Conservation (phyloP, 768 basidiomycete species). For the Pholiota microspora region DNA sequence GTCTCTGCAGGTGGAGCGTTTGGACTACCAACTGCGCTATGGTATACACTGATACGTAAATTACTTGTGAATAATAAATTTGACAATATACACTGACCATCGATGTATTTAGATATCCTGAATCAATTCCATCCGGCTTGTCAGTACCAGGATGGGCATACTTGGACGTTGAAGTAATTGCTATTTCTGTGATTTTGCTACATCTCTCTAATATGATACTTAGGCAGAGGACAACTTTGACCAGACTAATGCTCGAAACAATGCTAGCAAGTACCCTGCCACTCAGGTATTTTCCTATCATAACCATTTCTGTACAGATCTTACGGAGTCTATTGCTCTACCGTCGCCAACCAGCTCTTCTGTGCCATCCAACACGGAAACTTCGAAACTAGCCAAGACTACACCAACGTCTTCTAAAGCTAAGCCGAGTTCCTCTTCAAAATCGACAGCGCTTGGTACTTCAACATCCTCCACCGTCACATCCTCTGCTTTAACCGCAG, state of each 20-base stretch:
- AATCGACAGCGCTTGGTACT: neutral
- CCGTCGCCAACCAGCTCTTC: constrained; percentile 25
- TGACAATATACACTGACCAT: neutral
- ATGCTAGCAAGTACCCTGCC: constrained; percentile 31
- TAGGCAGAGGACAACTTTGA: constrained; percentile 40
- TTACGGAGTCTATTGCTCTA: constrained; percentile 43
- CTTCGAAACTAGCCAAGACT: constrained; percentile 1
- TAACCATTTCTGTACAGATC: constrained; percentile 22
- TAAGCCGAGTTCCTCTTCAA: neutral
- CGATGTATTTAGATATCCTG: constrained; percentile 38
- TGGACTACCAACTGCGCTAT: constrained; percentile 49
- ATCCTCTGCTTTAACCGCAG: constrained; percentile 9
- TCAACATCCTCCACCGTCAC: constrained; percentile 2
- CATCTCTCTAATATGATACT: no score
- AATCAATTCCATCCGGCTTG: constrained; percentile 44
- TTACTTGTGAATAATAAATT: neutral
- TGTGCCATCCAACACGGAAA: constrained; percentile 5
- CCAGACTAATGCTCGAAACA: constrained; percentile 32
- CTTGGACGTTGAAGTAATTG: constrained; percentile 43
- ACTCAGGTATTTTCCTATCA: no score
- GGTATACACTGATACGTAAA: constrained; percentile 29
- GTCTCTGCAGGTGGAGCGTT: constrained; percentile 42
- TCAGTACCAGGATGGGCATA: constrained; percentile 65
- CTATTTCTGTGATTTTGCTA: no score
- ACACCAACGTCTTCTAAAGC: no score